These are phyloP conservation scores for Cutaneotrichosporon spelunceum DNA, from an alignment of 1,284 basidiomycete genomes.

Conservation along the genomic window DNA sequence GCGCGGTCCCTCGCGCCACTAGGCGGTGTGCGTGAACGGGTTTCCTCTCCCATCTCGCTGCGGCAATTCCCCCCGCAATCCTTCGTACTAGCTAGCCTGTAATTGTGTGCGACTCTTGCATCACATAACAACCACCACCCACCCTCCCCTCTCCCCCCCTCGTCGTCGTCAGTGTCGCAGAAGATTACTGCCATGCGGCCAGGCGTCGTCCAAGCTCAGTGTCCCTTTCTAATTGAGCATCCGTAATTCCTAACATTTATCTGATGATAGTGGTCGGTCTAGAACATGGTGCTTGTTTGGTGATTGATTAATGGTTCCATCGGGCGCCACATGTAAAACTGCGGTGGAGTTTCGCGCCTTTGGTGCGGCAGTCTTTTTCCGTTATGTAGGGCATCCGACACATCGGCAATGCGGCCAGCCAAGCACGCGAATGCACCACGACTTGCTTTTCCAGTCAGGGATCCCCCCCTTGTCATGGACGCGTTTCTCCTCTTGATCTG, in stretches of 20 bases:
- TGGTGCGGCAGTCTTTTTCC: too few species aligned
- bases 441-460: background rate
- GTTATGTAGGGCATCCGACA: too few species aligned
- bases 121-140: constrained; percentile 17
- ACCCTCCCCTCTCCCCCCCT: constrained; percentile 4
- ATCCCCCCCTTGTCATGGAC: background rate
- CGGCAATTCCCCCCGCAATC: constrained; percentile 12
- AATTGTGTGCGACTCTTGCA: constrained; percentile 29
- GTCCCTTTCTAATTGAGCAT: constrained; percentile 18
- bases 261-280: constrained; percentile 30
- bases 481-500: too few species aligned
- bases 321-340: background rate
- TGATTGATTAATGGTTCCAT: background rate
- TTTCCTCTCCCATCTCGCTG: constrained; percentile 1
- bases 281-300: constrained; percentile 2
- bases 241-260: constrained; percentile 27
- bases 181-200: constrained; percentile 19
- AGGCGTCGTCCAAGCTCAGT: constrained; percentile 20
- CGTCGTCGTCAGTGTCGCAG: constrained; percentile 9
- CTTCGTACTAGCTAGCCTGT: constrained; percentile 24
- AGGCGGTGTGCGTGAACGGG: constrained; percentile 12
- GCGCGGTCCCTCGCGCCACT: constrained; percentile 35
- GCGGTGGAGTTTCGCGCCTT: background rate
- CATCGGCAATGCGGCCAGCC: too few species aligned
- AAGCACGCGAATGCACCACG: too few species aligned